Conservation (phyloP, 2,329 filamentous ascomycete species). For the Gnomoniopsis smithogilvyi region DNA sequence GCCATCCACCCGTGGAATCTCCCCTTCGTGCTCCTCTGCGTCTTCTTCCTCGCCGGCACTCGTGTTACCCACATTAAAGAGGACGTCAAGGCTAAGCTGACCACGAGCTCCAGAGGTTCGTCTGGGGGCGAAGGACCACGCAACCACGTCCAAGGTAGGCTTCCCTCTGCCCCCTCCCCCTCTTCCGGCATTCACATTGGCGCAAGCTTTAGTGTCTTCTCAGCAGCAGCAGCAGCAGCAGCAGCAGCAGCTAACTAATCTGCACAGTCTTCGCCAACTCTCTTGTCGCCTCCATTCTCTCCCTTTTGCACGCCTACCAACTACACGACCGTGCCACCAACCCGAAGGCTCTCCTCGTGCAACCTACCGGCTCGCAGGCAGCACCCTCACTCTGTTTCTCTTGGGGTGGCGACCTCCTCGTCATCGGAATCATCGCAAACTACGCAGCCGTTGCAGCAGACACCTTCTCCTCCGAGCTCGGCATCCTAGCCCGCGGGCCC, state of each 20-base stretch:
- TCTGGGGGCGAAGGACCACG: conserved; percentile 77
- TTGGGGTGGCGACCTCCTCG: conserved; percentile 60
- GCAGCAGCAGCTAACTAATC: not conserved
- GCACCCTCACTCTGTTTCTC: conserved; percentile 51
- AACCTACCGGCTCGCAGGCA: conserved; percentile 17
- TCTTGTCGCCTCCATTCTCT: conserved; percentile 66
- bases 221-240: not conserved
- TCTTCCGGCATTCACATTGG: not conserved
- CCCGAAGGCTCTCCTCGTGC: not conserved
- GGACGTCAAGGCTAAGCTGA: conserved; percentile 77
- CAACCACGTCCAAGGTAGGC: conserved; percentile 73
- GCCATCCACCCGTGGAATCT: conserved; percentile 90
- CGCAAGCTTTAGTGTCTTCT: not conserved
- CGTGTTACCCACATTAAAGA: conserved; percentile 89
- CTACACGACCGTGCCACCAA: conserved; percentile 43
- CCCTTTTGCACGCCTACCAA: conserved; percentile 58
- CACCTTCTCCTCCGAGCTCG: conserved; percentile 92
- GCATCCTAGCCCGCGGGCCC: conserved; percentile 73
- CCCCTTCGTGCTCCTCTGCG: conserved; percentile 78
- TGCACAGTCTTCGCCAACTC: conserved; percentile 76
- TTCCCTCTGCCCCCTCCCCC: not conserved
- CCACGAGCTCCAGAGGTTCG: conserved; percentile 69
- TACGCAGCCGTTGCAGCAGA: conserved; percentile 92
- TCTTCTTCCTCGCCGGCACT: conserved; percentile 86
- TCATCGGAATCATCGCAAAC: conserved; percentile 69